A percentile compares a stretch with the other conserved stretches of the same genome.
Conservation (phyloP, 2,329 filamentous ascomycete genomes). For the Diaporthe citriasiana region DNA sequence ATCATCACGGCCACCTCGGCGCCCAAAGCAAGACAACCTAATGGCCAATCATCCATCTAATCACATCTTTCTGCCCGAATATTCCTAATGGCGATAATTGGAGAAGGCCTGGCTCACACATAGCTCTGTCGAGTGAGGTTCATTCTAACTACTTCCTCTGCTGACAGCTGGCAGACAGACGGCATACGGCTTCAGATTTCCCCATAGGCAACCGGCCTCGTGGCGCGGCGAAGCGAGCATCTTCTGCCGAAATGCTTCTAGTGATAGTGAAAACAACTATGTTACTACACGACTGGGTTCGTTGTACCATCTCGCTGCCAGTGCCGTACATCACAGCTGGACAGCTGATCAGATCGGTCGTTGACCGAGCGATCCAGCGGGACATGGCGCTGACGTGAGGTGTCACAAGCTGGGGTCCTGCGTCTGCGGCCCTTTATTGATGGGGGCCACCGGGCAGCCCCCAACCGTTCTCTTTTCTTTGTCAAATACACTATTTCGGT, state of each 20-base stretch:
- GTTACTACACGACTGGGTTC: neutral
- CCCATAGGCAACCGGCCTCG: neutral
- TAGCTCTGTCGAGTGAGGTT: neutral
- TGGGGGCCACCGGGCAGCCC: constrained; percentile 17
- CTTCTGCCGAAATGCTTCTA: neutral
- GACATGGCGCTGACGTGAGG: constrained; percentile 23
- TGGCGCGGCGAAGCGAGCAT: neutral
- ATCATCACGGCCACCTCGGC: neutral
- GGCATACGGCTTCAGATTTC: neutral
- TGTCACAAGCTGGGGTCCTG: constrained; percentile 27
- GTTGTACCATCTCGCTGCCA: neutral
- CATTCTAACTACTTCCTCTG: neutral
- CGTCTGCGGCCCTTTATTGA: neutral
- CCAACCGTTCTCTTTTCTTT: neutral
- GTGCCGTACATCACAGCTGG: neutral
- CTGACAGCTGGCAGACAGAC: neutral
- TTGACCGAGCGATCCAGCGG: constrained; percentile 29
- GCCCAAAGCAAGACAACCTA: neutral
- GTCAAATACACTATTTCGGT: constrained; percentile 15
- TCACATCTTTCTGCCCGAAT: neutral
- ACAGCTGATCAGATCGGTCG: constrained; percentile 18
- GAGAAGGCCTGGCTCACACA: too few species aligned
- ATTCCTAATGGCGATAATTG: neutral
- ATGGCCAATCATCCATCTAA: neutral
- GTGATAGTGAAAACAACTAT: neutral